Evolutionary conservation across 192 early-diverging fungal species (phyloP).

Genomic region (Allomyces macrogynus): DNA sequence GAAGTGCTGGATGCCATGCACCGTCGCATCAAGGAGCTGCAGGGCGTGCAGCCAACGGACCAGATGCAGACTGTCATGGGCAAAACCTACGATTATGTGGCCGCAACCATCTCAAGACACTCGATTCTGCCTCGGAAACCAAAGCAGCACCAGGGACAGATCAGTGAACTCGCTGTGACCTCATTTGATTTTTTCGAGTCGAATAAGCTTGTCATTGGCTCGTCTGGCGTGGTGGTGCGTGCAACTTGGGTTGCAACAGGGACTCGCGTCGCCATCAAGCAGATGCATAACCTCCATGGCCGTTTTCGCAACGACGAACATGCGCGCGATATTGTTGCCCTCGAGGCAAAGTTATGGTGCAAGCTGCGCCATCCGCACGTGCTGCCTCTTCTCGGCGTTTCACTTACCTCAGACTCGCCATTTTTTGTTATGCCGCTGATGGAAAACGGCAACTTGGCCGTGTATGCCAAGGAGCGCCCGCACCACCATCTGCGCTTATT

Average conservation of each 20-base stretch:
- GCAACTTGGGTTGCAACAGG: not conserved
- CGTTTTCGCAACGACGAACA: constrained; percentile 7
- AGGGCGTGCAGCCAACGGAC: too few species aligned
- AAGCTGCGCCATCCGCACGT: constrained; percentile 10
- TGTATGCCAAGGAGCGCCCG: constrained; percentile 1
- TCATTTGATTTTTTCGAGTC: too few species aligned
- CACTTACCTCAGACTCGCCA: constrained; percentile 6
- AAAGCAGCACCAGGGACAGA: too few species aligned
- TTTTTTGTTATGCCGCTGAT: constrained; percentile 13
- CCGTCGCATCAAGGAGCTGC: too few species aligned
- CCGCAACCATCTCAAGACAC: too few species aligned
- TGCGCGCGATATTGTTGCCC: constrained; percentile 6
- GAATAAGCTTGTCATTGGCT: not conserved
- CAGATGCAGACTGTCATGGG: too few species aligned
- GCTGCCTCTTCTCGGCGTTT: constrained; percentile 11
- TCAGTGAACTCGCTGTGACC: too few species aligned
- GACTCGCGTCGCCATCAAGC: not conserved
- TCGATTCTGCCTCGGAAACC: too few species aligned
- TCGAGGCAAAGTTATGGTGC: constrained; percentile 8
- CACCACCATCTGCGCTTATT: constrained; percentile 5
- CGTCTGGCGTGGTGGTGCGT: not conserved
- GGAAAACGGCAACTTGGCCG: constrained; percentile 7
- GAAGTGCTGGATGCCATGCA: too few species aligned
- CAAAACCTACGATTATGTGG: too few species aligned
- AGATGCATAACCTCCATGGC: not conserved